phyloP scores from a whole-genome alignment of 805 yeast species.

The Yamadazyma sp. region DNA sequence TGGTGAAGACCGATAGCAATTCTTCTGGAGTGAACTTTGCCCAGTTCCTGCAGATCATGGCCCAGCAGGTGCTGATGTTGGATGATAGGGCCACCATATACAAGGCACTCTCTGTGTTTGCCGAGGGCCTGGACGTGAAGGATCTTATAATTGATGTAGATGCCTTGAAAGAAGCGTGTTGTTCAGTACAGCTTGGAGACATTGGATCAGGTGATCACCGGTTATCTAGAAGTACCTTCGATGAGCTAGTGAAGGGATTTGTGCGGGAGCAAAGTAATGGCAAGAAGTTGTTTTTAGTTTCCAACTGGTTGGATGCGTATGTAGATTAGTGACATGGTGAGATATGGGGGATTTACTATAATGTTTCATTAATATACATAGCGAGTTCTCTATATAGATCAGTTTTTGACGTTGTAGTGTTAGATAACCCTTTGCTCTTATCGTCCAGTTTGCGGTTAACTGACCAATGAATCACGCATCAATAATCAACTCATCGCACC shows the following conservation, averaged over 20 bases:
- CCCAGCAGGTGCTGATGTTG: conserved; percentile 52
- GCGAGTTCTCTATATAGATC: too few relatives aligned
- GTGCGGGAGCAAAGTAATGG: conserved; percentile 57
- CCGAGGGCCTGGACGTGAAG: conserved; percentile 22
- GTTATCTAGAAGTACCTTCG: conserved; percentile 46
- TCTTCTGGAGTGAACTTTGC: conserved; percentile 56
- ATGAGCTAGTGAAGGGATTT: conserved; percentile 53
- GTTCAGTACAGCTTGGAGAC: conserved; percentile 46
- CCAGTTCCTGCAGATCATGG: conserved; percentile 62
- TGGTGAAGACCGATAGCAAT: conserved; percentile 39
- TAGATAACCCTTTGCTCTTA: too few relatives aligned
- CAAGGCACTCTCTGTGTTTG: conserved; percentile 60
- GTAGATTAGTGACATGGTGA: conserved; percentile 26
- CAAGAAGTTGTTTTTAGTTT: conserved; percentile 56
- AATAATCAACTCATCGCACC: conserved; percentile 93
- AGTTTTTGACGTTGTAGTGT: too few relatives aligned
- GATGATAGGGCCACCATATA: conserved; percentile 50
- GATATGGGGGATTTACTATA: too few relatives aligned
- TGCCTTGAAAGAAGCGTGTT: conserved; percentile 48
- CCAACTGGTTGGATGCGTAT: conserved; percentile 59
- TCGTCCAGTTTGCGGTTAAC: neutral
- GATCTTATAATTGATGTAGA: conserved; percentile 49
- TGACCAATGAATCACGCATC: conserved; percentile 42
- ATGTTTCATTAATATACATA: conserved; percentile 11
- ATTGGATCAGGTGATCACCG: conserved; percentile 48